Evolutionary conservation across 176 grass and related monocot species (phyloP).

Genomic region (Urochloa ruziziensis): DNA sequence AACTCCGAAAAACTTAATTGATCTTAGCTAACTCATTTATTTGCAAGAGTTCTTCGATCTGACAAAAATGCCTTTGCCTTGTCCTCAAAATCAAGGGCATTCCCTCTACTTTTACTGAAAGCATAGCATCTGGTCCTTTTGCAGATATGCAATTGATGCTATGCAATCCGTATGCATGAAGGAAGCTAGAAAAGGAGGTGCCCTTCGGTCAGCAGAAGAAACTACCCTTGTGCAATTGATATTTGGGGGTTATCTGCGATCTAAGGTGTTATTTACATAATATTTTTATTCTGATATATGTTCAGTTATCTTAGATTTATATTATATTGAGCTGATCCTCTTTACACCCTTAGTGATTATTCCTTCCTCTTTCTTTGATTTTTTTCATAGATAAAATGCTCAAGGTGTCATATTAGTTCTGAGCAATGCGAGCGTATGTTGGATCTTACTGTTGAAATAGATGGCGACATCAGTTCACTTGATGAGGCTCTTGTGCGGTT

Average conservation of each 20-base stretch:
- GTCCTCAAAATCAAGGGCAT: neutral
- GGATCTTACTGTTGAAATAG: conserved; percentile 95
- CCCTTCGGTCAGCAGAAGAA: conserved; percentile 59
- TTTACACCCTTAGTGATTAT: conserved; percentile 4
- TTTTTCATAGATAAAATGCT: conserved; percentile 80
- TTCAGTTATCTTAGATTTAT: neutral
- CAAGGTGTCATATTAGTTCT: conserved; percentile 67
- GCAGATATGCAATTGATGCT: conserved; percentile 87
- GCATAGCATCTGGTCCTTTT: conserved; percentile 12
- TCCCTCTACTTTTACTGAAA: neutral
- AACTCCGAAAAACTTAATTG: neutral
- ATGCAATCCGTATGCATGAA: conserved; percentile 92
- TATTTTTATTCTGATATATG: conserved; percentile 22
- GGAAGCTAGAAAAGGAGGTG: conserved; percentile 52
- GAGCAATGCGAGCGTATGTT: conserved; percentile 76
- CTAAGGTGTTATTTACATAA: conserved; percentile 61
- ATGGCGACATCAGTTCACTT: conserved; percentile 78
- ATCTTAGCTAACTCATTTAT: conserved; percentile 12
- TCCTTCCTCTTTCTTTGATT: neutral
- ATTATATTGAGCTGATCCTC: neutral
- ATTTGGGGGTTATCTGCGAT: conserved; percentile 95
- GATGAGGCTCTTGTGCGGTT: conserved; percentile 87
- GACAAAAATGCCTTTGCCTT: conserved; percentile 23
- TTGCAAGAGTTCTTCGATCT: conserved; percentile 15
- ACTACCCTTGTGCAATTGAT: conserved; percentile 86